Conservation (phyloP, 2,329 filamentous ascomycete species). For the Paecilomyces sp. region DNA sequence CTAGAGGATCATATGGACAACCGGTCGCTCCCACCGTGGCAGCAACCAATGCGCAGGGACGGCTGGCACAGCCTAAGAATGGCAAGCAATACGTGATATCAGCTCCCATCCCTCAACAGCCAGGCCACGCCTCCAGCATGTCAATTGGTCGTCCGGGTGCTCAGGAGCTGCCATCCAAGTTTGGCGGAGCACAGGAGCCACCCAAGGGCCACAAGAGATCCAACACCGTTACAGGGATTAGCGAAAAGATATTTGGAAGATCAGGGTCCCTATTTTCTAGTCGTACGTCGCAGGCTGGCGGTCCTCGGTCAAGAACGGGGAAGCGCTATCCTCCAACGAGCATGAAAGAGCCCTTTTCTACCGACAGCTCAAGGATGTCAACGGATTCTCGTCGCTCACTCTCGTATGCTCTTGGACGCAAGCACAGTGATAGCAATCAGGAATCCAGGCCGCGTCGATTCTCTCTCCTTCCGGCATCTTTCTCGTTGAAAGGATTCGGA, state of each 20-base stretch:
- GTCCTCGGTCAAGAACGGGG: conserved; percentile 40
- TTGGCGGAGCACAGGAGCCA: conserved; percentile 46
- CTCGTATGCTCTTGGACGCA: conserved; percentile 62
- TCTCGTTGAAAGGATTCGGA: conserved; percentile 59
- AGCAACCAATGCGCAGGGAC: conserved; percentile 80
- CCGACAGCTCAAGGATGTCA: conserved; percentile 55
- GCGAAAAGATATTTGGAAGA: conserved; percentile 77
- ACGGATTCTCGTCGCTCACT: conserved; percentile 70
- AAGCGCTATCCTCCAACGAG: conserved; percentile 85
- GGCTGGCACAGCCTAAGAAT: conserved; percentile 71
- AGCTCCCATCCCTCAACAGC: conserved; percentile 54
- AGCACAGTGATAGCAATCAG: conserved; percentile 59
- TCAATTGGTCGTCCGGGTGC: conserved; percentile 56
- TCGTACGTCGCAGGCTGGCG: conserved; percentile 26
- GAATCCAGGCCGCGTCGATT: conserved; percentile 60
- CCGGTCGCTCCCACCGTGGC: conserved; percentile 81
- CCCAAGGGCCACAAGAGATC: conserved; percentile 57
- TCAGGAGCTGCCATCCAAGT: conserved; percentile 51
- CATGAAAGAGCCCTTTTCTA: conserved; percentile 67
- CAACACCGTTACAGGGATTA: conserved; percentile 71
- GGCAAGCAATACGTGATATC: conserved; percentile 66
- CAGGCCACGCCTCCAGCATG: conserved; percentile 38
- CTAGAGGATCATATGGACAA: conserved; percentile 76
- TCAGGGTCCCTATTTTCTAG: conserved; percentile 75
- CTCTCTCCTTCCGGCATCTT: conserved; percentile 59